Conservation (phyloP, 2,329 filamentous ascomycete species). For the Magnaporthiopsis incrustans region DNA sequence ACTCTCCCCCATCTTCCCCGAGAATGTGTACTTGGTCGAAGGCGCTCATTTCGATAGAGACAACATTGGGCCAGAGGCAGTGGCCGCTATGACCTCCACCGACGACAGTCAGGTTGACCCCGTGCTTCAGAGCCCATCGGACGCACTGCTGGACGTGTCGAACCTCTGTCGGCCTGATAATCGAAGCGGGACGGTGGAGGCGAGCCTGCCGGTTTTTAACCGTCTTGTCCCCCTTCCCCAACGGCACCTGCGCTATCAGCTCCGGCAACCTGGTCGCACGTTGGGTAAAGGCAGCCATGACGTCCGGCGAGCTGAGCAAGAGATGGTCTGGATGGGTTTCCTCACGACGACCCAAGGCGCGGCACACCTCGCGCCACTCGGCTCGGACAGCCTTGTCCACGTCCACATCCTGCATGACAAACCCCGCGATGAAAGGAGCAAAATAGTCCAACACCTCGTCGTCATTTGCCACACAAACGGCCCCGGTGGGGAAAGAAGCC, state of each 20-base stretch:
- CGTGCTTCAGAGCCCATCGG: conserved; percentile 43
- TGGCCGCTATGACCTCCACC: conserved; percentile 54
- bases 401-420: conserved; percentile 18
- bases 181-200: conserved; percentile 30
- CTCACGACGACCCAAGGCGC: conserved; percentile 32
- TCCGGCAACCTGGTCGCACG: conserved; percentile 35
- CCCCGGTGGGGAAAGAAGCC: conserved; percentile 36
- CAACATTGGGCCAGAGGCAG: conserved; percentile 42
- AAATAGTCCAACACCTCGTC: conserved; percentile 42
- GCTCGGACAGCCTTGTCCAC: conserved; percentile 22
- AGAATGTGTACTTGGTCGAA: conserved; percentile 44
- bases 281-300: conserved; percentile 43
- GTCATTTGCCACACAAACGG: conserved; percentile 33
- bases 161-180: conserved; percentile 37
- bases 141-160: conserved; percentile 46
- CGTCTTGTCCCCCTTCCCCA: conserved; percentile 15
- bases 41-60: conserved; percentile 49
- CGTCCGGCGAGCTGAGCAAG: conserved; percentile 37
- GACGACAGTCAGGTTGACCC: conserved; percentile 38
- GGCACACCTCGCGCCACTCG: conserved; percentile 46
- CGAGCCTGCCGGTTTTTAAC: conserved; percentile 47
- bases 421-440: conserved; percentile 43
- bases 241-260: conserved; percentile 33
- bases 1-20: conserved; percentile 11
- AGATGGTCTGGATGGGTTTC: conserved; percentile 29